Evolutionary conservation across 257 asterid species (phyloP).

Genomic region (Forsythia viridissima): DNA sequence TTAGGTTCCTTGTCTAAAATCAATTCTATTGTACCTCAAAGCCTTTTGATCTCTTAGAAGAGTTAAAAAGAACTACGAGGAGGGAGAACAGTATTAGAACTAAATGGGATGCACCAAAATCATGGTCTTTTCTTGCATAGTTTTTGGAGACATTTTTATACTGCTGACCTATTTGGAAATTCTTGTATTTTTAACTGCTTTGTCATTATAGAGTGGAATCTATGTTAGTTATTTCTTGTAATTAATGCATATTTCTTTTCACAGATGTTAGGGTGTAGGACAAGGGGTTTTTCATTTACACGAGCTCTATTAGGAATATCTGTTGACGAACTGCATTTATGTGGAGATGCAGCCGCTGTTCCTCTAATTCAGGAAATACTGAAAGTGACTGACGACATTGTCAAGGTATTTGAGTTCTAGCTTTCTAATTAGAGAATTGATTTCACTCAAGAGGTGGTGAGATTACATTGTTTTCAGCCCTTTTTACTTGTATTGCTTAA

Average conservation of each 20-base stretch:
- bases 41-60: background rate
- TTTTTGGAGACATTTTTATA: background rate
- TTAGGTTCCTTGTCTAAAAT: background rate
- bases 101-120: background rate
- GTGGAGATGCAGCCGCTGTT: conserved; percentile 97
- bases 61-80: background rate
- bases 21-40: background rate
- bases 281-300: conserved; percentile 91
- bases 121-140: background rate
- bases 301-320: conserved; percentile 92
- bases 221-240: background rate
- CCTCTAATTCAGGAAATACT: conserved; percentile 82
- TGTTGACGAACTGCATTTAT: conserved; percentile 89
- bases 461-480: background rate
- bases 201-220: background rate
- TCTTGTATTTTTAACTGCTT: background rate
- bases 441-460: conserved; percentile 4
- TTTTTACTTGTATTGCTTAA: background rate
- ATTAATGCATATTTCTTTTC: conserved; percentile 19
- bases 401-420: conserved; percentile 45
- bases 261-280: conserved; percentile 83
- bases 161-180: background rate
- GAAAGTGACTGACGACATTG: conserved; percentile 76
- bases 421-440: conserved; percentile 3
- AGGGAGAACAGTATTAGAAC: background rate